Evolutionary conservation across 495 filamentous ascomycete genomes (phyloP), one percentile per base, ranked within the genome.

Genomic region (Hamigera avellanea): DNA sequence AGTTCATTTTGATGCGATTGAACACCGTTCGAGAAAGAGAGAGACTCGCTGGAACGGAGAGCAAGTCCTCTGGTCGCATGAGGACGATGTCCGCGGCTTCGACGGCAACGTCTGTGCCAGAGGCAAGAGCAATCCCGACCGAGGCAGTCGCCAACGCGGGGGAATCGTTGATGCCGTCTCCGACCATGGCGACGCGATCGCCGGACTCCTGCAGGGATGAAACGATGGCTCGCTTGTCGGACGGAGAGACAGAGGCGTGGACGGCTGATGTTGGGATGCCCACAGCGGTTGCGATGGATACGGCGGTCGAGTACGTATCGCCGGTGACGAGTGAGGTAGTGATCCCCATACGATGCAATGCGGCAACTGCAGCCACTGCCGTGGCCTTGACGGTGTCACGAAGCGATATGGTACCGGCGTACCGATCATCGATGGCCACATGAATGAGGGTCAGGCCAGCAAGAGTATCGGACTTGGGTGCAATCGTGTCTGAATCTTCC

Each of bases 91-190:
- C 85, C 2, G 91, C 93, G 3, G 91, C 91, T 63, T 99, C 91
- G 78, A 99, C 89, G 26, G 91, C 91, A 1, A 99, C 89, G 58
- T 99, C 91, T 0, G 91, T 96, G 37, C 91, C 91, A 0, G 79
- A 84, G 13, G 83, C 73, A 53, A 99, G 81, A 13, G 88, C 86
- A 48, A 99, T 94, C 40, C 91, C 91, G 29, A 96, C 78, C 41
- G 87, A 75, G 19, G 91, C 87, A 1, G 86, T 94, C 12, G 89
- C 91, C 2, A 99, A 73, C 1, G 91, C 91, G 1, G 91, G 91
- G 0, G 89, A 95, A 66, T 99, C 91, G 56, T 99, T 99, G 70
- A 99, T 95, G 26, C 91, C 91, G 53, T 99, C 91, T 35, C 91
- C 91, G 15, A 96, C 91, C 91, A 99, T 96, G 45, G 86, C 91